These are phyloP conservation scores for Leccinum huronense DNA, from an alignment of 1,284 basidiomycete species.

Conservation along the genomic window DNA sequence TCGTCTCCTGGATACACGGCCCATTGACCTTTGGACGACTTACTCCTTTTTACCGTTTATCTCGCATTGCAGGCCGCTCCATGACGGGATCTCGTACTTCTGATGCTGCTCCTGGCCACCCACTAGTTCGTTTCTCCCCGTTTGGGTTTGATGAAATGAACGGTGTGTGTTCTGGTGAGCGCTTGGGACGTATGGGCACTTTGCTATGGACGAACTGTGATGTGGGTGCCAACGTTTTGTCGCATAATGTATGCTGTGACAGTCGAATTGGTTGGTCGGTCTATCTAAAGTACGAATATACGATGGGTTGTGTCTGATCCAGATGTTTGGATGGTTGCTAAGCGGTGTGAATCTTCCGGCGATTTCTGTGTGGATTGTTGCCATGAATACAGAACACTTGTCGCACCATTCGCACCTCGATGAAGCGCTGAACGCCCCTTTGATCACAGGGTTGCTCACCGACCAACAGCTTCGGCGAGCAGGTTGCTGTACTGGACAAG, in stretches of 20 bases:
- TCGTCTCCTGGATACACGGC: constrained; percentile 6
- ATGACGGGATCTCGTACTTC: constrained; percentile 1
- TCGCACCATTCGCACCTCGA: too few species aligned
- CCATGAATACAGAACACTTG: neutral
- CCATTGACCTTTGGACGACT: constrained; percentile 1
- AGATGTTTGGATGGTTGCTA: neutral
- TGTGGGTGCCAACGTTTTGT: neutral
- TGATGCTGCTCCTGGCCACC: constrained; percentile 34
- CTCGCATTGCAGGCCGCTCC: neutral
- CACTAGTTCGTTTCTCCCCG: constrained; percentile 33
- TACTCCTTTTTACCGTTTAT: neutral
- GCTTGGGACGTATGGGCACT: constrained; percentile 20
- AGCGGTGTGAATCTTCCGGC: neutral
- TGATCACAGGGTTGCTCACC: too few species aligned
- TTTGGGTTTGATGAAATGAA: constrained; percentile 36
- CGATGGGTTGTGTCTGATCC: constrained; percentile 10
- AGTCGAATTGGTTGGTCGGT: constrained; percentile 7
- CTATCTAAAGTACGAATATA: constrained; percentile 17
- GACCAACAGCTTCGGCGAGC: too few species aligned
- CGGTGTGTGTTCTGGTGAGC: constrained; percentile 33
- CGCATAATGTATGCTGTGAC: neutral
- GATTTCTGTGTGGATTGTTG: neutral
- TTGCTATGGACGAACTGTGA: constrained; percentile 8
- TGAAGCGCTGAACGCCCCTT: too few species aligned
- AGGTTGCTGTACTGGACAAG: too few species aligned